A percentile compares a stretch with the other conserved stretches of the same genome.
phyloP scores from a whole-genome alignment of 352 stramenopile genomes.

The Discostella stelligera region DNA sequence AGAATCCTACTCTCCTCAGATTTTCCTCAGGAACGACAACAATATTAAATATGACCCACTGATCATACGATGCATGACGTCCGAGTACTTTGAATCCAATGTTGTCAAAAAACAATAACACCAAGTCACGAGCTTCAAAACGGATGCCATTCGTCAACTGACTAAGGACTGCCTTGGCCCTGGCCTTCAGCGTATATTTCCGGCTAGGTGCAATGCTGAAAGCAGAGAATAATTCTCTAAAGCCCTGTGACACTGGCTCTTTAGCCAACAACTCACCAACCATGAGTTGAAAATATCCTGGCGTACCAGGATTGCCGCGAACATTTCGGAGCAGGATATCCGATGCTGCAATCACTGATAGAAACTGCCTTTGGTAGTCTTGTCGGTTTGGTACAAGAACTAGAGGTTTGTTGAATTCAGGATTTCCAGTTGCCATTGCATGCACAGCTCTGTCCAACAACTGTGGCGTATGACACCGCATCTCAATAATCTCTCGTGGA shows the following conservation, averaged over 20 bases:
- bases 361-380: slow-evolving; percentile 15
- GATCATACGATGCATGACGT: slow-evolving; percentile 13
- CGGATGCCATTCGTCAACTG: slow-evolving; percentile 1
- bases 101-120: slow-evolving; percentile 18
- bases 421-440: slow-evolving; percentile 4
- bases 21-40: slow-evolving; percentile 7
- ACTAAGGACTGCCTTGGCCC: slow-evolving; percentile 1
- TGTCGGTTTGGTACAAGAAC: slow-evolving; percentile 1
- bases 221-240: slow-evolving; percentile 17
- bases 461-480: slow-evolving; percentile 6
- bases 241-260: slow-evolving; percentile 4
- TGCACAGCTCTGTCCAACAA: slow-evolving; percentile 9
- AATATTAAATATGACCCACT: slow-evolving; percentile 19
- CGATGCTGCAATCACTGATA: slow-evolving; percentile 2
- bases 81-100: slow-evolving; percentile 15
- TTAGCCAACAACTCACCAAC: slow-evolving; percentile 12
- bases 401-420: slow-evolving; percentile 11
- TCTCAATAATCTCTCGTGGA: slow-evolving; percentile 5
- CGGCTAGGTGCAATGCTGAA: slow-evolving; percentile 10
- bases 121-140: slow-evolving; percentile 10
- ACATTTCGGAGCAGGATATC: slow-evolving; percentile 13
- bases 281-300: slow-evolving; percentile 19
- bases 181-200: slow-evolving; percentile 7
- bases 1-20: slow-evolving; percentile 14
- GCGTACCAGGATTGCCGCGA: slow-evolving; percentile 8